Base-by-base conservation (phyloP, 108 stramenopile species). In the Epithemia pelagica region DNA sequence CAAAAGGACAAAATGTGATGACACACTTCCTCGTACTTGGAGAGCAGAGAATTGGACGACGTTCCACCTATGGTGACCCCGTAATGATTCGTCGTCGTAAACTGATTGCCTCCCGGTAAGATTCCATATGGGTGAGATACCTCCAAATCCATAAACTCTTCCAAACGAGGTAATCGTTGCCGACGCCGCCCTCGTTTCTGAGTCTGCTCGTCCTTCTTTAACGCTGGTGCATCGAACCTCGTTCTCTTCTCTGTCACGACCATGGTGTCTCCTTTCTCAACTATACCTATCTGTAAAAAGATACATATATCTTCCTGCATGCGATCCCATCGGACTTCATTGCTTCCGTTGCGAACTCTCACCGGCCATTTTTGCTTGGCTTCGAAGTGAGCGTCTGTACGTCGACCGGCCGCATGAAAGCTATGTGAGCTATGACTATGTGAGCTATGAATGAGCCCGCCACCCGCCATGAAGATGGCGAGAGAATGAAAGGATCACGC, bases 91-190 rank as follows among this genome's bases (percentile, higher is more conserved):
- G 27, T 25, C 7, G 54, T 67, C n/a, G 84, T 71, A 54, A 83
- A 87, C 62, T 80, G 76, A 72, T 92, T 92, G 20, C 91, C 91
- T 28, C 75, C 76, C 0, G 91, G 91, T 5, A 92, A 63, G 21
- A 73, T 82, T 53, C 91, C 91, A 56, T 89, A 88, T 0, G 88
- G 91, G 77, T 92, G 91, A 1, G 67, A 58, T 8, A 27, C 22
- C 21, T 58, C 56, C 25, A 58, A 27, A 26, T 7, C 56, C 22
- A 27, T 27, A 58, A 58, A 58, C 7, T 58, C 56, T 46, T 46
- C 37, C 10, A 46, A 5, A 46, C 15, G 10, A 15, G 37, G 37
- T 10, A 46, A 15, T 10, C 5, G 5, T 15, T 5, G 37, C 5
- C 5, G 37, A 15, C 37, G 37, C n/a, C n/a, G n/a, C n/a, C n/a